Evolutionary conservation across 169 alveolate species (phyloP).

Genomic region (Plasmodium ovale): DNA sequence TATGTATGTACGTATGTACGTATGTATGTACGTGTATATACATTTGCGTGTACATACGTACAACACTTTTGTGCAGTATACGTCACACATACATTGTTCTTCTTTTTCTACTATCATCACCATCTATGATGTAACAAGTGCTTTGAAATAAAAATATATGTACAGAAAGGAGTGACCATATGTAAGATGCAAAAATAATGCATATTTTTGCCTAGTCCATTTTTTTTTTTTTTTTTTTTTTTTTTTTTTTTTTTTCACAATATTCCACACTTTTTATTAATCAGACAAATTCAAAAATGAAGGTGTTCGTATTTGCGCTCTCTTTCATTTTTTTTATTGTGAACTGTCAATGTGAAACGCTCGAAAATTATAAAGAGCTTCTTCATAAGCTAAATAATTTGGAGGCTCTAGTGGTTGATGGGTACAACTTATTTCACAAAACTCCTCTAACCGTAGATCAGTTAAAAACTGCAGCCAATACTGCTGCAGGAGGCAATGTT

Average conservation of each 20-base stretch:
- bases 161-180: background rate
- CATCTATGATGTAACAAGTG: background rate
- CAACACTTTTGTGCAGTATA: no score
- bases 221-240: background rate
- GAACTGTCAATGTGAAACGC: constrained; percentile 20
- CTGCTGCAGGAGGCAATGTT: background rate
- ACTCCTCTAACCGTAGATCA: background rate
- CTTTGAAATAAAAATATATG: constrained; percentile 3
- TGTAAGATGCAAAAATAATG: constrained; percentile 46
- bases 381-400: constrained; percentile 13
- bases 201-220: constrained; percentile 1
- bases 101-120: background rate
- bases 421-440: constrained; percentile 48
- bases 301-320: constrained; percentile 17
- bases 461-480: no score
- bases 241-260: background rate
- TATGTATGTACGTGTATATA: background rate
- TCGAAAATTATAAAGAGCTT: constrained; percentile 16
- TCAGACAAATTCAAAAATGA: constrained; percentile 44
- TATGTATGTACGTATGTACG: background rate
- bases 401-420: constrained; percentile 16
- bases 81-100: background rate
- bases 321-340: constrained; percentile 43
- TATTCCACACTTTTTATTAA: background rate
- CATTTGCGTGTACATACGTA: background rate